phyloP scores from a whole-genome alignment of 192 early-diverging fungal species.

The Backusella australiensis region DNA sequence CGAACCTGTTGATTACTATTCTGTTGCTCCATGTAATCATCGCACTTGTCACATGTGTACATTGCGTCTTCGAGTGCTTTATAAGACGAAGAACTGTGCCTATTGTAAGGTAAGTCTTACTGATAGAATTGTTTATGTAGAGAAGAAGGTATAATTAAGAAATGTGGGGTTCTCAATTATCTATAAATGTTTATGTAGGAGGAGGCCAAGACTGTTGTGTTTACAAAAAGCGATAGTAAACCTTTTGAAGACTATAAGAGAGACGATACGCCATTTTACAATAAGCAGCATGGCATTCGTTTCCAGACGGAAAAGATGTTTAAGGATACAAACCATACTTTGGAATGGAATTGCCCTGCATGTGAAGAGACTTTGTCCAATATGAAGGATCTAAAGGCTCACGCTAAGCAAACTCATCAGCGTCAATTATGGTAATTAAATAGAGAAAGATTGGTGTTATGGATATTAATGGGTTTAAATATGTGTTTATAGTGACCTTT shows the following conservation, averaged over 20 bases:
- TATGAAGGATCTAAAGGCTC: slow-evolving; percentile 83
- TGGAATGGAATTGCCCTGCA: slow-evolving; percentile 89
- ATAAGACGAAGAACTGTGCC: slow-evolving; percentile 82
- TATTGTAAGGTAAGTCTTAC: slow-evolving; percentile 77
- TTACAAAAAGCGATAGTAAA: slow-evolving; percentile 63
- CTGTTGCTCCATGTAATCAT: slow-evolving; percentile 89
- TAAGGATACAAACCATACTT: slow-evolving; percentile 66
- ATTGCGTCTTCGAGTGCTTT: slow-evolving; percentile 85
- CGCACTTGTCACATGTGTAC: slow-evolving; percentile 91
- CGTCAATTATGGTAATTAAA: slow-evolving; percentile 71
- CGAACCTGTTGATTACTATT: slow-evolving; percentile 74
- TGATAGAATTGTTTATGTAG: neutral
- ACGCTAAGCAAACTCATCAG: slow-evolving; percentile 75
- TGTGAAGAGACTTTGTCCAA: slow-evolving; percentile 73
- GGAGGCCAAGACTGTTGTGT: slow-evolving; percentile 75
- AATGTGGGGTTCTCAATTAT: neutral
- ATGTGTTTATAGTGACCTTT: slow-evolving; percentile 69
- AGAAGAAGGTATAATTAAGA: neutral
- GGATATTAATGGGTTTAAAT: neutral
- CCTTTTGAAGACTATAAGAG: slow-evolving; percentile 52
- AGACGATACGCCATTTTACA: slow-evolving; percentile 53
- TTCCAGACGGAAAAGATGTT: slow-evolving; percentile 78
- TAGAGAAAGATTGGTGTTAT: neutral
- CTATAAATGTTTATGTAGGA: slow-evolving; percentile 44
- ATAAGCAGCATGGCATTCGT: slow-evolving; percentile 66